Base-by-base conservation (phyloP, 805 yeast species). In the Yarrowia sp. region DNA sequence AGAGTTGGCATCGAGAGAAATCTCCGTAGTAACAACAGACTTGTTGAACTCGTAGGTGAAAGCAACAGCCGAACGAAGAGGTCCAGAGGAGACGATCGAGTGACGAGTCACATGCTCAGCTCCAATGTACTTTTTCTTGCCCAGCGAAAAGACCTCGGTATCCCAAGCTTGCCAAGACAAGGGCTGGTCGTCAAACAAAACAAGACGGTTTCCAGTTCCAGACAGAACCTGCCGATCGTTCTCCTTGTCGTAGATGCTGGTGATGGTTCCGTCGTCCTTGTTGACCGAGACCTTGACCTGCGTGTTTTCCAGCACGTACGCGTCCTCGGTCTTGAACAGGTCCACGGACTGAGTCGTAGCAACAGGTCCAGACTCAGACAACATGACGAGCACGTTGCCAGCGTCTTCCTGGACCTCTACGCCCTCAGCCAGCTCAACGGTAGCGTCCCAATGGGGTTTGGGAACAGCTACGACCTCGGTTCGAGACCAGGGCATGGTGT, bases 161-260 rank as follows among this genome's bases (percentile, higher is more conserved):
- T 93, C 99, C 99, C 99, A 93, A 1, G 98, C 98, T 49, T 91
- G 97, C 86, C 86, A 93, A 65, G 82, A 87, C 71, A 90, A 79
- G 10, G 99, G 99, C 67, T 90, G 89, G 74, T 95, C 99, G 68
- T 92, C 92, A 71, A 89, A 89, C 65, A 95, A 72, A 1, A 91
- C 85, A 68, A 85, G 85, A 74, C 89, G 96, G 71, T 92, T 91
- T 17, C 92, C 97, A 24, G 80, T 78, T 1, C 81, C 76, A 66
- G 88, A 90, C 63, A 95, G 79, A 22, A 88, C 82, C 73, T 93
- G 96, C 12, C 92, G 78, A 64, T 79, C 79, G 8, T 76, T 77
- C 64, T 81, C 77, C 40, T 82, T 70, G 73, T 92, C 98, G 69
- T 76, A 79, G 48, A 95, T 78, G 14, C 91, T 83, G 1, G 82